Evolutionary conservation across 169 alveolate genomes (phyloP), one percentile per base, ranked within the genome.

Genomic region (Hepatocystis sp.): DNA sequence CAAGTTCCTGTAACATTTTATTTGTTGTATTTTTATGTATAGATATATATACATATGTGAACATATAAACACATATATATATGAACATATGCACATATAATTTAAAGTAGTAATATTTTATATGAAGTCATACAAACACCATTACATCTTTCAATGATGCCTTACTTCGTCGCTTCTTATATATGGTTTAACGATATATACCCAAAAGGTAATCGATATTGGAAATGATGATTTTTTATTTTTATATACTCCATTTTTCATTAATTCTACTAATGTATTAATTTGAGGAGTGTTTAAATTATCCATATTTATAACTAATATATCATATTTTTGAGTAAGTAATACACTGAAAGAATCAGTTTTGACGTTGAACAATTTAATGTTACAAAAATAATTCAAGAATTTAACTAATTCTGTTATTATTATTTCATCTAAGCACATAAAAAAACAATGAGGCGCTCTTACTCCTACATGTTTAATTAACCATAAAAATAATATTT

Each of bases 391-490:
- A 47, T 56, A 71, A 60, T 36, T 71, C 65, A 71, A 71, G 42
- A 56, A 58, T 36, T 71, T 71, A 56, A 71, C 86, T 10, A 71
- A 17, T 17, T 71, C 71, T 15, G 17, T 63, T 52, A 71, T 71
- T 56, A 71, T 56, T 40, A 71, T 52, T 55, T 71, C 86, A 56
- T 71, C 86, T 44, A 60, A 27, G 32, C 86, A 71, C 21, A 71
- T 36, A 49, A 71, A 71, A 64, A 71, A 71, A 51, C 86, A 71
- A 25, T 71, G 86, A 1, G 86, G 86, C 4, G 67, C 86, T 71
- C 86, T 42, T n/a, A 71, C 10, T 28, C 76, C 86, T 71, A 3
- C 60, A 13, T 2, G 8, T 53, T 34, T 11, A 5, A 25, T 23
- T 4, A 17, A 25, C 17, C 17, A 2, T 23, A 21, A 23, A 2